Conservation (phyloP, 257 asterid species). For the Nicotiana sylvestris region DNA sequence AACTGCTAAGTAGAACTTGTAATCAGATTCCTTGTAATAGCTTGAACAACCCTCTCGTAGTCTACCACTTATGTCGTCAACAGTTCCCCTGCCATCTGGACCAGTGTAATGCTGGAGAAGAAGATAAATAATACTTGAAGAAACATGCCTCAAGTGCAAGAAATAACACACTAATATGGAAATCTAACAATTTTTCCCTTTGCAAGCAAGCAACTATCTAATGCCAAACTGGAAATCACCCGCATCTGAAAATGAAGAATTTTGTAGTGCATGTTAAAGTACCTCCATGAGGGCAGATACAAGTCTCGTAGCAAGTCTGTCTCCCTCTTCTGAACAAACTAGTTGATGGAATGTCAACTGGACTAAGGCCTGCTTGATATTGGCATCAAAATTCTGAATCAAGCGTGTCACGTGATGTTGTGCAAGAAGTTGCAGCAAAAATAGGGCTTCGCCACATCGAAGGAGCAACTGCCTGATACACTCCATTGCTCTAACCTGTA, state of each 20-base stretch:
- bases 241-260: neutral
- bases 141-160: constrained; percentile 10
- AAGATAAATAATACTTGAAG: constrained; percentile 31
- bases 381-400: constrained; percentile 67
- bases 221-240: neutral
- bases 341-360: constrained; percentile 88
- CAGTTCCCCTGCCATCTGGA: constrained; percentile 98
- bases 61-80: constrained; percentile 84
- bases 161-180: neutral
- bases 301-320: constrained; percentile 73
- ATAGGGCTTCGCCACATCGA: constrained; percentile 87
- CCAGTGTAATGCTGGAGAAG: constrained; percentile 88
- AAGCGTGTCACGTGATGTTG: constrained; percentile 75
- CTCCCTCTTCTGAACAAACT: constrained; percentile 88
- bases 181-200: neutral
- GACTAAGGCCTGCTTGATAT: constrained; percentile 53
- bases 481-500: constrained; percentile 96
- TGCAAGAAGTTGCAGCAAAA: constrained; percentile 79
- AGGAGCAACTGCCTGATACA: constrained; percentile 93
- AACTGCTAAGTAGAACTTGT: constrained; percentile 90
- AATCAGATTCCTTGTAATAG: constrained; percentile 83
- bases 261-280: constrained; percentile 10
- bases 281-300: constrained; percentile 97
- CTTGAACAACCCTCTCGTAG: constrained; percentile 94
- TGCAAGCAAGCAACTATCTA: neutral